A percentile compares a stretch with the other conserved stretches of the same genome.
Evolutionary conservation across 2,329 filamentous ascomycete species (phyloP).

Genomic region (Xylariaceae sp.): DNA sequence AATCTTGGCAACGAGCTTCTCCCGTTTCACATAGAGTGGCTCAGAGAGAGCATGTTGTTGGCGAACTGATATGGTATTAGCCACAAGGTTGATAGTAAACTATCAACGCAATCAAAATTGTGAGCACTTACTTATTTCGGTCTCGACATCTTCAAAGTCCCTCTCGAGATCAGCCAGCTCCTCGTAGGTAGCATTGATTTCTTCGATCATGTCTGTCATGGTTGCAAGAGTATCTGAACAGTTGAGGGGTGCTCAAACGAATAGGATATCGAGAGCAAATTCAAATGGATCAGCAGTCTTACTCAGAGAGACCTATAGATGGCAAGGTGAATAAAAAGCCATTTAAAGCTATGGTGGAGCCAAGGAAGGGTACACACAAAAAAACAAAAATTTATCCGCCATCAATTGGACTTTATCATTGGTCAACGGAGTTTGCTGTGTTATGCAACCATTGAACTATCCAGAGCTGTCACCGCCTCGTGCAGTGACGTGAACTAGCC

Average conservation of each 20-base stretch:
- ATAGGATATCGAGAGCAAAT: neutral
- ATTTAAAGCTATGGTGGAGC: conserved; percentile 16
- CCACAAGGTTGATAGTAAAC: neutral
- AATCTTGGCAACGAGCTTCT: conserved; percentile 72
- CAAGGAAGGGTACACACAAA: conserved; percentile 3
- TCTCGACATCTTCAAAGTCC: conserved; percentile 83
- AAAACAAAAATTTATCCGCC: conserved; percentile 32
- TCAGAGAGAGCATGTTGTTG: conserved; percentile 71
- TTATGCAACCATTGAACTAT: conserved; percentile 4
- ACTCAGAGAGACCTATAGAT: conserved; percentile 2
- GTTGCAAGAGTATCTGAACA: neutral
- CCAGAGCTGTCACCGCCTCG: conserved; percentile 16
- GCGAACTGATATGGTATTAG: conserved; percentile 61
- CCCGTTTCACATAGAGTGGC: conserved; percentile 78
- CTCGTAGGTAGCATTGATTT: conserved; percentile 65
- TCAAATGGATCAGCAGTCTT: neutral
- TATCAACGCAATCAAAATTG: neutral
- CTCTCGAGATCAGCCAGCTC: conserved; percentile 80
- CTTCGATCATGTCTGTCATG: conserved; percentile 31
- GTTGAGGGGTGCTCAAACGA: neutral
- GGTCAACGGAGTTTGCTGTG: conserved; percentile 18
- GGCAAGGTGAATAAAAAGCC: neutral
- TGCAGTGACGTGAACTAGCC: conserved; percentile 24
- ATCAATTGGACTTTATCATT: conserved; percentile 31
- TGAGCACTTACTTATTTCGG: conserved; percentile 74